Base-by-base conservation (phyloP, 495 filamentous ascomycete genomes). In the Echria macrotheca region DNA sequence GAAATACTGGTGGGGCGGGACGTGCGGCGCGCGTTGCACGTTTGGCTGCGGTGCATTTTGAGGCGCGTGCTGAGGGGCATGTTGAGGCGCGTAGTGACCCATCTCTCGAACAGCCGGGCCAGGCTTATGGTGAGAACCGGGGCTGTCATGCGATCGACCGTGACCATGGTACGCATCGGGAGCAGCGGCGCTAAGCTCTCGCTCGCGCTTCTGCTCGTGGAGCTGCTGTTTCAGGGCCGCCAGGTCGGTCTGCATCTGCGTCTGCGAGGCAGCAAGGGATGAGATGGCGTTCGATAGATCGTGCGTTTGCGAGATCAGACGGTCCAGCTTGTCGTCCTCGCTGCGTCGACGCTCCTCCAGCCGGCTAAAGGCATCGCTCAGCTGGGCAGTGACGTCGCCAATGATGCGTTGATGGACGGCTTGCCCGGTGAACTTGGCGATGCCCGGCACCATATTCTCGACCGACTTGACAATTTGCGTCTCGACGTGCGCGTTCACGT, bases 321-420 rank as follows among this genome's bases (percentile, higher is more conserved):
- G 80, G 38, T 95, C 87, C 49, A 96, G 86, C 72, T 95, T 95
- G 25, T 70, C 72, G 23, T 74, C 74, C 54, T 96, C 90, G 18
- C 74, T 72, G 15, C 79, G 75, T 35, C 81, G 86, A 60, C 84
- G 81, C n/a, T 70, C 60, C 56, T 95, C 86, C 15, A 84, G 73
- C 18, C 79, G 72, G 44, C 77, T 54, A 12, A 66, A 55, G 3
- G 49, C 53, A 11, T 57, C 56, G 36, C 48, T 47, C 74, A 65
- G 58, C 22, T 76, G 62, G 5, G 26, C 32, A n/a, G 46, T 53
- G 50, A 65, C 60, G 37, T 65, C 62, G 12, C 55, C 62, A 10
- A 54, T 42, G 24, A 63, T 48, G 33, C 62, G 62, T 38, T 63
- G 74, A 53, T 95, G 86, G 41, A 89, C 68, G 8, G 79, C 76